A percentile compares a stretch with the other conserved stretches of the same genome.
Conservation (phyloP, 2,329 filamentous ascomycete genomes). For the Bipolaris bicolor region DNA sequence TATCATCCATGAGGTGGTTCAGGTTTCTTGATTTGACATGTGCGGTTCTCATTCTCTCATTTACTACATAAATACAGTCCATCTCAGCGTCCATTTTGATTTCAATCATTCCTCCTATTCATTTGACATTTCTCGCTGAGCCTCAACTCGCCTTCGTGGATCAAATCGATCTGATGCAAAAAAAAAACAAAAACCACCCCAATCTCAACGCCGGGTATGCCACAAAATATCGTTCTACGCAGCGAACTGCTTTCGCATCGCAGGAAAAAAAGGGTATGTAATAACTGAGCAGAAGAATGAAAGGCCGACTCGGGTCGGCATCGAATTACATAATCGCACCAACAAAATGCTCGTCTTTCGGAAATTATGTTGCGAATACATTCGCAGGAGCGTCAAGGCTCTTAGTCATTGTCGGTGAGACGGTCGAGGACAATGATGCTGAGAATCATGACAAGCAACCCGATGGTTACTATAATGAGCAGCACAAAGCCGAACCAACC, state of each 20-base stretch:
- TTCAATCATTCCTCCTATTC: constrained; percentile 19
- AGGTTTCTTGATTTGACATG: constrained; percentile 17
- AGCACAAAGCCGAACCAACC: constrained; percentile 97
- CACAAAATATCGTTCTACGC: constrained; percentile 32
- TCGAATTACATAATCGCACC: constrained; percentile 33
- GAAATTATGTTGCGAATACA: constrained; percentile 16
- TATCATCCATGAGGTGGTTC: neutral
- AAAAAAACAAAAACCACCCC: constrained; percentile 7
- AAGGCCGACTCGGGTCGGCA: constrained; percentile 36
- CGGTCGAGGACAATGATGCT: constrained; percentile 82
- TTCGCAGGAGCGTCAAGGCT: constrained; percentile 1
- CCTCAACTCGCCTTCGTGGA: constrained; percentile 12
- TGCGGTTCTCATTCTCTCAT: constrained; percentile 31
- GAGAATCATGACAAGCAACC: constrained; percentile 92
- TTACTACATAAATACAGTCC: constrained; percentile 39
- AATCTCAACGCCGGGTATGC: constrained; percentile 41
- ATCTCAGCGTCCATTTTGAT: constrained; percentile 24
- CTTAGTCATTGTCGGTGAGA: constrained; percentile 53
- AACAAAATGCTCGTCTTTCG: constrained; percentile 20
- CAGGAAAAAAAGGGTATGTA: constrained; percentile 40
- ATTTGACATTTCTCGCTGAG: constrained; percentile 12
- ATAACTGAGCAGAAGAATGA: constrained; percentile 33
- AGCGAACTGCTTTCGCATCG: constrained; percentile 31
- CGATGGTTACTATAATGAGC: constrained; percentile 94
- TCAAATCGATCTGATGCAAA: constrained; percentile 24